These are phyloP conservation scores for Metschnikowia reukaufii DNA, from an alignment of 805 yeast genomes.

Conservation along the genomic window DNA sequence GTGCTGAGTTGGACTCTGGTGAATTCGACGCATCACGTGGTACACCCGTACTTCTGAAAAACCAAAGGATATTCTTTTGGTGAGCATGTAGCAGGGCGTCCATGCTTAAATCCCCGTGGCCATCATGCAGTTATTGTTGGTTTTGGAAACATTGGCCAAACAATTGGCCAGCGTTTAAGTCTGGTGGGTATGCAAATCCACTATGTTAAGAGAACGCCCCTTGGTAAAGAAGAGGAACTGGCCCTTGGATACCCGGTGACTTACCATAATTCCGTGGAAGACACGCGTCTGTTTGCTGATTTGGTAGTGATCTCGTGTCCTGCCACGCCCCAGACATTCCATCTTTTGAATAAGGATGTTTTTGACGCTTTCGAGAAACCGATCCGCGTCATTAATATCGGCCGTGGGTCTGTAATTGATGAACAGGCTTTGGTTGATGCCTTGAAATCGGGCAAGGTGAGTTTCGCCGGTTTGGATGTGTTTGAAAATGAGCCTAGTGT, in stretches of 20 bases:
- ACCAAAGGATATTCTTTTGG: conserved; percentile 39
- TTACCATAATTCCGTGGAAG: conserved; percentile 38
- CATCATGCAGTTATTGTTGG: conserved; percentile 67
- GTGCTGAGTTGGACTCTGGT: conserved; percentile 38
- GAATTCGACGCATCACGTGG: conserved; percentile 36
- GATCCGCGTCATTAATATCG: conserved; percentile 68
- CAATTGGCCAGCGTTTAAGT: conserved; percentile 55
- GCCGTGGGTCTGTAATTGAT: conserved; percentile 69
- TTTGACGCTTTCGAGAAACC: conserved; percentile 51
- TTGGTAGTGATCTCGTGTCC: conserved; percentile 69
- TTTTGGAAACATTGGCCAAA: conserved; percentile 72
- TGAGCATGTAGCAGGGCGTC: conserved; percentile 46
- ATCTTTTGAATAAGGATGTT: conserved; percentile 51
- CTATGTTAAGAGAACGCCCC: conserved; percentile 56
- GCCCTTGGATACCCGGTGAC: conserved; percentile 45
- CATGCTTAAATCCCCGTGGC: conserved; percentile 50
- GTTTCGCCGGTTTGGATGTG: conserved; percentile 74
- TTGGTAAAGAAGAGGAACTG: conserved; percentile 32
- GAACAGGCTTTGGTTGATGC: conserved; percentile 65
- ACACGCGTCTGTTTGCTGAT: conserved; percentile 46
- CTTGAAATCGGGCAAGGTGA: conserved; percentile 56
- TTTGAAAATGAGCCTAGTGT: conserved; percentile 62
- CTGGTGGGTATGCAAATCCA: conserved; percentile 64
- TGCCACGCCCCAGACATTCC: conserved; percentile 54
- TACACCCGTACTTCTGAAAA: conserved; percentile 22